Evolutionary conservation across 306 rosid species (phyloP).

Genomic region (Arachis stenosperma): DNA sequence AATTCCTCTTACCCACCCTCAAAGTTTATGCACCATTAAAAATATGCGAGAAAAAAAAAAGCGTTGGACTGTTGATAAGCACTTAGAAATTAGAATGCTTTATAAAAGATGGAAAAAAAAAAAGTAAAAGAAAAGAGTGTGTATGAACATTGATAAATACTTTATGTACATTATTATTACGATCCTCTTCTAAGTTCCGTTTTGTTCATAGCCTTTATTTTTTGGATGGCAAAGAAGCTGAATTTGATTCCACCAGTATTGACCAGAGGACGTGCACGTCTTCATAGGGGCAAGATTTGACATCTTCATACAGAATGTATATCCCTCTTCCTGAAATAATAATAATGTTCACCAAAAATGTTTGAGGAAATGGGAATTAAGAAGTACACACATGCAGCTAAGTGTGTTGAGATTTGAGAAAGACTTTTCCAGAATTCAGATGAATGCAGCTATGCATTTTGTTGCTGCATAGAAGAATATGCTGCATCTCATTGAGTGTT

Average conservation of each 20-base stretch:
- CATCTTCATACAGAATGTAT: conserved; percentile 90
- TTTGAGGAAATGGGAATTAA: neutral
- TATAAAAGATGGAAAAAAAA: conserved; percentile 1
- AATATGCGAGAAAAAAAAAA: neutral
- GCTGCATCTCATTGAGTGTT: neutral
- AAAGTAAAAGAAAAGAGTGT: conserved; percentile 7
- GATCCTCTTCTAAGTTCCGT: conserved; percentile 31
- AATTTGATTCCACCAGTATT: conserved; percentile 78
- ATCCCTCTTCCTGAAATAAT: conserved; percentile 77
- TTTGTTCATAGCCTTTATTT: conserved; percentile 31
- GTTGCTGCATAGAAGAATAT: neutral
- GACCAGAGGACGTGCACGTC: conserved; percentile 95
- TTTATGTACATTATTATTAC: conserved; percentile 40
- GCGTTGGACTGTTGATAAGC: conserved; percentile 13
- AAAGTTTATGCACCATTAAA: conserved; percentile 31
- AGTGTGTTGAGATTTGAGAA: neutral
- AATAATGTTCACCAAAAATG: conserved; percentile 1
- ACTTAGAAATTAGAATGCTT: conserved; percentile 8
- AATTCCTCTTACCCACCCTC: conserved; percentile 2
- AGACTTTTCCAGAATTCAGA: conserved; percentile 4
- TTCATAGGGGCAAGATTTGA: conserved; percentile 88
- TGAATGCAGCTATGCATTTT: neutral
- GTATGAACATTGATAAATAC: conserved; percentile 44
- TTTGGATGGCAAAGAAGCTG: conserved; percentile 55
- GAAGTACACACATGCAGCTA: too few species aligned